phyloP scores from a whole-genome alignment of 2,329 filamentous ascomycete genomes.

The Sphaceloma murrayae region DNA sequence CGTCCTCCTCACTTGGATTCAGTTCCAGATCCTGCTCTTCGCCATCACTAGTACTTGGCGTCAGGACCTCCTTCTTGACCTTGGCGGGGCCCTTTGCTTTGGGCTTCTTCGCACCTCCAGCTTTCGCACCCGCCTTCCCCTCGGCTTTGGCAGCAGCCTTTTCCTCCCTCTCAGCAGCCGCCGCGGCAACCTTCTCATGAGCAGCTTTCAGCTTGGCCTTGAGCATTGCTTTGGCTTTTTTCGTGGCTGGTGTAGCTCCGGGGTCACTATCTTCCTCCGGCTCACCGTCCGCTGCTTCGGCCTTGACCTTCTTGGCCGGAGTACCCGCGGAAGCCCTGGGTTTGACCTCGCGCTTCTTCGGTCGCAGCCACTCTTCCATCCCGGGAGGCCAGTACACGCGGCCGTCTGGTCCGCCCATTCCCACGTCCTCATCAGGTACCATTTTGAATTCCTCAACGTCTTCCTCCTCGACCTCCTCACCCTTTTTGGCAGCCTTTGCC shows the following conservation, averaged over 20 bases:
- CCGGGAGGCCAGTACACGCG: slow-evolving; percentile 85
- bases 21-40: slow-evolving; percentile 23
- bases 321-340: slow-evolving; percentile 38
- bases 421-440: slow-evolving; percentile 59
- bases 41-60: slow-evolving; percentile 34
- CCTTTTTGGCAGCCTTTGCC: slow-evolving; percentile 32
- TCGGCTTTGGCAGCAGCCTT: slow-evolving; percentile 18
- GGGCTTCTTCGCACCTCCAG: background rate
- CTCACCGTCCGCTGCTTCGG: slow-evolving; percentile 24
- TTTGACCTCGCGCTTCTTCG: slow-evolving; percentile 62
- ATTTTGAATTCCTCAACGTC: slow-evolving; percentile 34
- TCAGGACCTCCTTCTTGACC: slow-evolving; percentile 33
- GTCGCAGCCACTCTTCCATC: slow-evolving; percentile 82
- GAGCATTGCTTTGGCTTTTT: slow-evolving; percentile 31
- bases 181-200: slow-evolving; percentile 9
- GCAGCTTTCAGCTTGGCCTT: slow-evolving; percentile 21
- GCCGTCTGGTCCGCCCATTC: slow-evolving; percentile 74
- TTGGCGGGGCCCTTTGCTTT: slow-evolving; percentile 18
- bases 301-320: slow-evolving; percentile 23
- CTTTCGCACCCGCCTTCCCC: slow-evolving; percentile 20
- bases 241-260: slow-evolving; percentile 32
- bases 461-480: slow-evolving; percentile 28
- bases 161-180: slow-evolving; percentile 21
- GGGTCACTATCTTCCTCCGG: slow-evolving; percentile 27
- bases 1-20: slow-evolving; percentile 21